These are phyloP conservation scores for Cymbopogon citratus DNA, from an alignment of 176 grass and related monocot species.

Conservation along the genomic window DNA sequence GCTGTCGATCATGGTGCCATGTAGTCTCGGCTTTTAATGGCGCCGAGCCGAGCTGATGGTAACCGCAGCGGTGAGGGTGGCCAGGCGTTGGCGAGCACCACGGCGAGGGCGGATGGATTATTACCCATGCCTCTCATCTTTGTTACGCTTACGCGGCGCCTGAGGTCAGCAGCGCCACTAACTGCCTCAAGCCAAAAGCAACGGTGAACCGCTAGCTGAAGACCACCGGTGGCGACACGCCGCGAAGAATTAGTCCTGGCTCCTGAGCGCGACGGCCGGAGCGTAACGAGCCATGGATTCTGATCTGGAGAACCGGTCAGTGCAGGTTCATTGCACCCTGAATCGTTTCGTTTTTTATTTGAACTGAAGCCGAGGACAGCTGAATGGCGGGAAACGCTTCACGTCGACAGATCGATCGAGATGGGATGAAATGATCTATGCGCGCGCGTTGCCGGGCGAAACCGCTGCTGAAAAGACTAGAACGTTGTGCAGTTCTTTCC, in stretches of 20 bases:
- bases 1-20: not conserved
- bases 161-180: constrained; percentile 7
- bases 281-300: constrained; percentile 13
- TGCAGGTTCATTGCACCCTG: constrained; percentile 21
- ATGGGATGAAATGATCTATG: constrained; percentile 8
- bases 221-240: not conserved
- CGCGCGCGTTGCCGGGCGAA: not conserved
- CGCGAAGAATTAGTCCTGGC: not conserved
- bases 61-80: constrained; percentile 12
- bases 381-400: constrained; percentile 37
- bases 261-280: constrained; percentile 21
- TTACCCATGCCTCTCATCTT: constrained; percentile 5
- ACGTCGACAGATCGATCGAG: constrained; percentile 15
- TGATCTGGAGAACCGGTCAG: not conserved
- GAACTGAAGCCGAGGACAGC: not conserved
- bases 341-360: not conserved
- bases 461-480: not conserved
- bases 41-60: constrained; percentile 17
- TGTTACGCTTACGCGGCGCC: not conserved
- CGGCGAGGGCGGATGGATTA: not conserved
- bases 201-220: not conserved
- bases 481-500: not conserved
- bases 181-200: not conserved
- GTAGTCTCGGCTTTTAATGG: constrained; percentile 25
- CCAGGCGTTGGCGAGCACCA: not conserved